phyloP scores from a whole-genome alignment of 1,284 basidiomycete species.

The Cutaneotrichosporon cavernicola region DNA sequence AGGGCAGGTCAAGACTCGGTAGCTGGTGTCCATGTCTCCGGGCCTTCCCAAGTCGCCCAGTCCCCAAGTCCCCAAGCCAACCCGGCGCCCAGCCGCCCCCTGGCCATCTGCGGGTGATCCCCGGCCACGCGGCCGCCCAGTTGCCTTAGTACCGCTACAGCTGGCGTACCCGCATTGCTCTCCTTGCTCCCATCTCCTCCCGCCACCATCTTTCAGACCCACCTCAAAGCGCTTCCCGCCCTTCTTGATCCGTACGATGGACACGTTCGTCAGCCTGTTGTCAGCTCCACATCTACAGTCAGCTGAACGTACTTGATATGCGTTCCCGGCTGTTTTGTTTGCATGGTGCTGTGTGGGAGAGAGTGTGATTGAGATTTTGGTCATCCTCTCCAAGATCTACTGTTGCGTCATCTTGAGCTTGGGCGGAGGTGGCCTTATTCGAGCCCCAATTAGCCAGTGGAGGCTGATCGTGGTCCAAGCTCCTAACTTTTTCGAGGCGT shows the following conservation, averaged over 20 bases:
- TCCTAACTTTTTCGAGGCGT: not conserved
- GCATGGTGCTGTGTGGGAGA: slow-evolving; percentile 12
- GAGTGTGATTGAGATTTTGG: slow-evolving; percentile 4
- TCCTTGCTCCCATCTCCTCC: not conserved
- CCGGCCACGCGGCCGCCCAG: too few species aligned
- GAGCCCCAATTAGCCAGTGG: not conserved
- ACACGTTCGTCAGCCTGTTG: slow-evolving; percentile 86
- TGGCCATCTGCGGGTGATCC: too few species aligned
- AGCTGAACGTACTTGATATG: slow-evolving; percentile 25
- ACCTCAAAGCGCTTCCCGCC: slow-evolving; percentile 98
- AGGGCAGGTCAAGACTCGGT: too few species aligned
- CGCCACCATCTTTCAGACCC: slow-evolving; percentile 20
- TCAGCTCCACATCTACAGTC: not conserved
- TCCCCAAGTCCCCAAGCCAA: too few species aligned
- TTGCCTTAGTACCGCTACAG: too few species aligned
- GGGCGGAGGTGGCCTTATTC: not conserved
- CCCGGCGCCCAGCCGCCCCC: too few species aligned
- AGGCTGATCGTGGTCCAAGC: not conserved
- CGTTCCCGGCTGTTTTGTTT: slow-evolving; percentile 25
- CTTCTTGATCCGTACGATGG: slow-evolving; percentile 91
- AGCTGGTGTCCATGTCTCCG: too few species aligned
- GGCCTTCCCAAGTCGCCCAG: too few species aligned
- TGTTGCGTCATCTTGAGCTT: not conserved
- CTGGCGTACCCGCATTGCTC: too few species aligned
- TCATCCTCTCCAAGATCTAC: not conserved